Evolutionary conservation across 805 yeast genomes (phyloP).

Genomic region (Cyberlindnera americana): DNA sequence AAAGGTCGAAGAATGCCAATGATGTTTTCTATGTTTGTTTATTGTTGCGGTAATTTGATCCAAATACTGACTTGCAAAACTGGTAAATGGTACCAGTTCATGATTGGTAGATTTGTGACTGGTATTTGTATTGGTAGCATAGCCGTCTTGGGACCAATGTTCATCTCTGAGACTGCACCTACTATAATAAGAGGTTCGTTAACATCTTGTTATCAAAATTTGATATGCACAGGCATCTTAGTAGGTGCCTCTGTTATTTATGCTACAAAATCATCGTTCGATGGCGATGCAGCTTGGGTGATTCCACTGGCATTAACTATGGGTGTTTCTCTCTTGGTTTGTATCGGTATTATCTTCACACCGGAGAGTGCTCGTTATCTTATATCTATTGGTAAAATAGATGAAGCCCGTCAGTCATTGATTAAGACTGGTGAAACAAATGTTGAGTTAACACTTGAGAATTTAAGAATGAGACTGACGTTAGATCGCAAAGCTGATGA

Average conservation of each 20-base stretch:
- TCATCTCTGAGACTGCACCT: constrained; percentile 66
- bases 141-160: constrained; percentile 71
- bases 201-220: constrained; percentile 60
- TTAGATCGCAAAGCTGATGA: constrained; percentile 13
- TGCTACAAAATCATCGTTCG: constrained; percentile 40
- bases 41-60: constrained; percentile 55
- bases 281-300: constrained; percentile 56
- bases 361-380: constrained; percentile 70
- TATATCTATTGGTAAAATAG: constrained; percentile 43
- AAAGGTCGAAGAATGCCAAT: constrained; percentile 61
- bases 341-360: constrained; percentile 56
- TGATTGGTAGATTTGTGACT: constrained; percentile 61
- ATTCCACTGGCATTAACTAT: constrained; percentile 57
- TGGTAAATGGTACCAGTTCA: constrained; percentile 56
- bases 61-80: constrained; percentile 48
- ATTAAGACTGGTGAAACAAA: constrained; percentile 44
- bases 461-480: constrained; percentile 8
- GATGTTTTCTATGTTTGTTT: constrained; percentile 49
- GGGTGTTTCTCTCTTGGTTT: constrained; percentile 42
- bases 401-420: constrained; percentile 52
- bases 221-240: constrained; percentile 63
- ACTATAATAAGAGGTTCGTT: constrained; percentile 63
- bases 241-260: constrained; percentile 62
- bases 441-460: constrained; percentile 27
- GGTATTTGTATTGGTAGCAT: constrained; percentile 75